Evolutionary conservation across 2,329 filamentous ascomycete species (phyloP).

Genomic region (Fusarium nanum): DNA sequence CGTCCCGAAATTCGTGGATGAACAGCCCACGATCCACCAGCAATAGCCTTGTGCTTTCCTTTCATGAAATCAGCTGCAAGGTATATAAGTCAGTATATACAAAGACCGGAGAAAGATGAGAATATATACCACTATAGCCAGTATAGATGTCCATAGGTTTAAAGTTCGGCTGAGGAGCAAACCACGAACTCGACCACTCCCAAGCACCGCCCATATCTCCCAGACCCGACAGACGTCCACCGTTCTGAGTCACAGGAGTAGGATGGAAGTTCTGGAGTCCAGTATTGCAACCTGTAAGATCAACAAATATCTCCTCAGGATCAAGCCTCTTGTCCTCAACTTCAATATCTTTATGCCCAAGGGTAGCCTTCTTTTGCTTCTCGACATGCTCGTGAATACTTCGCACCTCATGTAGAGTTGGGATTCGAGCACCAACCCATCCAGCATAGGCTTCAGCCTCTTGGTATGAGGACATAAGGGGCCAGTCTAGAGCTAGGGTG

Average conservation of each 20-base stretch:
- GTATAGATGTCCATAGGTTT: not conserved
- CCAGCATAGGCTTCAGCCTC: no score
- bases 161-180: not conserved
- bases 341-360: not conserved
- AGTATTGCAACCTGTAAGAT: not conserved
- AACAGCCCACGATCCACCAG: constrained; percentile 3
- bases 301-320: not conserved
- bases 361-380: not conserved
- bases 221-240: not conserved
- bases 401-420: no score
- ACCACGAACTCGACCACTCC: not conserved
- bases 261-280: not conserved
- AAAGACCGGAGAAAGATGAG: not conserved
- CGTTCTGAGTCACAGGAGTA: not conserved
- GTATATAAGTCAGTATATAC: not conserved
- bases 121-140: not conserved
- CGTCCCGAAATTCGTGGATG: constrained; percentile 1
- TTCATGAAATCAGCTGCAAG: constrained; percentile 1
- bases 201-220: constrained; percentile 2
- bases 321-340: not conserved
- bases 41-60: constrained; percentile 1
- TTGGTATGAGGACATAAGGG: no score
- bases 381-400: no score
- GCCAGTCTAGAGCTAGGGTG: no score
- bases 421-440: no score